A percentile compares a stretch with the other conserved stretches of the same genome.
These are phyloP conservation scores for Jasminum sambac DNA, from an alignment of 257 asterid species.

Conservation along the genomic window DNA sequence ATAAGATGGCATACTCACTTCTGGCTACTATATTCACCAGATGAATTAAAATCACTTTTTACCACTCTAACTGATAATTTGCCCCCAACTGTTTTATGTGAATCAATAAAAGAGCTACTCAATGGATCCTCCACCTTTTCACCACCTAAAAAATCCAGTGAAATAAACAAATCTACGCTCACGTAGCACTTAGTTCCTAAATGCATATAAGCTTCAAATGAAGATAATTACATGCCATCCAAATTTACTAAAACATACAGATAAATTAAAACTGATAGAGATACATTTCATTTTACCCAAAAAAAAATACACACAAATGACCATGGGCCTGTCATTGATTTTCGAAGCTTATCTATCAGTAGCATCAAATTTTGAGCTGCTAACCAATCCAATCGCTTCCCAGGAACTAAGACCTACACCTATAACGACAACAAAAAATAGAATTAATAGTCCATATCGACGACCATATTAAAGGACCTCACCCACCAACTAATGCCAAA, in stretches of 20 bases:
- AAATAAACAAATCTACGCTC: background rate
- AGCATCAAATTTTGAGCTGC: no score
- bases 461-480: no score
- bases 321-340: no score
- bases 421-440: no score
- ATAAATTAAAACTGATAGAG: background rate
- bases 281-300: background rate
- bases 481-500: no score
- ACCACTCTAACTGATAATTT: slow-evolving; percentile 81
- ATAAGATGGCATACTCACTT: slow-evolving; percentile 42
- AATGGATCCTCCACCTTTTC: slow-evolving; percentile 48
- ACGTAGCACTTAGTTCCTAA: background rate
- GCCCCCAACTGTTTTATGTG: slow-evolving; percentile 49
- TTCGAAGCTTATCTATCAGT: no score
- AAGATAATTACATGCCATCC: background rate
- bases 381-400: no score
- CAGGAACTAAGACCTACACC: no score
- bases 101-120: slow-evolving; percentile 33
- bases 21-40: slow-evolving; percentile 43
- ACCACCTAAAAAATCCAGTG: slow-evolving; percentile 60
- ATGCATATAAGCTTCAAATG: background rate
- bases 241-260: slow-evolving; percentile 5
- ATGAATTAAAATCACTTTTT: slow-evolving; percentile 56
- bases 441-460: no score
- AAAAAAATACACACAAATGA: slow-evolving; percentile 10